Percentiles rank a stretch among this genome's conserved stretches.
Evolutionary conservation across 345 rosid genomes (phyloP).

Genomic region (Pugionium dolabratum): DNA sequence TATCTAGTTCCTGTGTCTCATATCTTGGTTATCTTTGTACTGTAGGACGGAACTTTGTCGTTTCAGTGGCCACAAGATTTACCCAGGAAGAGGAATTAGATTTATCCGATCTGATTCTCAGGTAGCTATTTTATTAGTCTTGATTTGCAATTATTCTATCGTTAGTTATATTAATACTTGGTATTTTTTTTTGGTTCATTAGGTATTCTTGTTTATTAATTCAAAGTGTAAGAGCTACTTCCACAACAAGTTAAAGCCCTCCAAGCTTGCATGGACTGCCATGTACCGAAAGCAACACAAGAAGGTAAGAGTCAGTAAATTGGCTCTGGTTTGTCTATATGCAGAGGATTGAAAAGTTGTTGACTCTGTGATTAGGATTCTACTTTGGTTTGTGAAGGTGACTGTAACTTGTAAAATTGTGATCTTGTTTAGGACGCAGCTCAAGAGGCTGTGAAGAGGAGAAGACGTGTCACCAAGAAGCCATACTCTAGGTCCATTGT

Average conservation of each 20-base stretch:
- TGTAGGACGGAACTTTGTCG: slow-evolving; percentile 45
- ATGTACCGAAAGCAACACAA: slow-evolving; percentile 84
- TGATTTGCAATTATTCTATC: no score
- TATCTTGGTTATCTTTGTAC: neutral
- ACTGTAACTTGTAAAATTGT: neutral
- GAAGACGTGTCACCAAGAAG: slow-evolving; percentile 63
- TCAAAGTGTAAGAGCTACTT: slow-evolving; percentile 94
- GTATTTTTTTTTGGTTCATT: neutral
- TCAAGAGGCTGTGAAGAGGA: slow-evolving; percentile 75
- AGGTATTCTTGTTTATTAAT: slow-evolving; percentile 86
- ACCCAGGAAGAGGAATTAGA: slow-evolving; percentile 45
- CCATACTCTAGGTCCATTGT: slow-evolving; percentile 83
- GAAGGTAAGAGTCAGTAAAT: slow-evolving; percentile 52
- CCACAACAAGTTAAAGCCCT: slow-evolving; percentile 90
- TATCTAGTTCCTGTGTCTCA: neutral
- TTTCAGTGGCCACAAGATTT: slow-evolving; percentile 45
- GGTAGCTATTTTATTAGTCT: slow-evolving; percentile 10
- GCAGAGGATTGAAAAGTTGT: neutral
- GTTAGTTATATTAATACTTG: neutral
- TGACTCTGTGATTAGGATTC: neutral
- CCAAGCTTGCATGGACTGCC: slow-evolving; percentile 84
- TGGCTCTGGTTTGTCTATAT: neutral
- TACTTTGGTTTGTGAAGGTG: neutral
- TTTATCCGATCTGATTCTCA: slow-evolving; percentile 46
- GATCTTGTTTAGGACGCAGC: slow-evolving; percentile 53